Evolutionary conservation across 768 basidiomycete genomes (phyloP), one percentile per base, ranked within the genome.

Genomic region (Xerocomus spinulosus): DNA sequence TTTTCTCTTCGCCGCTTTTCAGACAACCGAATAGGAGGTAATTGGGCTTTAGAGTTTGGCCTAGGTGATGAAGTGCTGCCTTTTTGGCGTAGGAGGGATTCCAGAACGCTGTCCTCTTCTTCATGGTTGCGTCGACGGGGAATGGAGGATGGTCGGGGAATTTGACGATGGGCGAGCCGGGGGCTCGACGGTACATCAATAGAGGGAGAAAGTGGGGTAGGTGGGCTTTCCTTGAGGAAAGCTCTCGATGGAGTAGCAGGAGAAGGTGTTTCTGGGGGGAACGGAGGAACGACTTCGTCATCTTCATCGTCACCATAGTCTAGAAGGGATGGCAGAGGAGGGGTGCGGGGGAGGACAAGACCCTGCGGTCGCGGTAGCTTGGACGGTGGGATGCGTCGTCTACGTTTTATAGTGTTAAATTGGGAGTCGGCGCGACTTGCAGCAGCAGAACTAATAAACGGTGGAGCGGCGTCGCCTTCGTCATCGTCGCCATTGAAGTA

Each of bases 401-500:
- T 85, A 49, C 79, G 80, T 65, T 83, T 85, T 56, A 80, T 66
- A 21, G 65, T 55, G 49, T 64, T 70, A 47, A 71, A 54, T 23
- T 67, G 61, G 39, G 64, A 66, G 40, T 64, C 55, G 9, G 62
- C 36, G 8, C 62, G 65, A 46, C 48, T 56, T 48, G 56, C 67
- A 28, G 61, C 43, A 18, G 51, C 61, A 4, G 66, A 60, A 33
- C 57, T 53, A 51, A 70, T 61, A 42, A 63, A 59, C 17, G 67
- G 63, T 28, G 68, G 62, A 18, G 63, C 50, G 58, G 68, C 75
- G 15, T 76, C 73, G 28, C 76, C 72, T 55, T 92, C 92, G 35
- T 92, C 88, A 52, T 92, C 91, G 33, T 89, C 88, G 24, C 73
- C 77, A 57, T 94, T 92, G 77, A 96, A 97, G 71, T 96, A 98